A percentile compares a stretch with the other conserved stretches of the same genome.
Evolutionary conservation across 2,329 filamentous ascomycete genomes (phyloP).

Genomic region (Tolypocladium tundrense): DNA sequence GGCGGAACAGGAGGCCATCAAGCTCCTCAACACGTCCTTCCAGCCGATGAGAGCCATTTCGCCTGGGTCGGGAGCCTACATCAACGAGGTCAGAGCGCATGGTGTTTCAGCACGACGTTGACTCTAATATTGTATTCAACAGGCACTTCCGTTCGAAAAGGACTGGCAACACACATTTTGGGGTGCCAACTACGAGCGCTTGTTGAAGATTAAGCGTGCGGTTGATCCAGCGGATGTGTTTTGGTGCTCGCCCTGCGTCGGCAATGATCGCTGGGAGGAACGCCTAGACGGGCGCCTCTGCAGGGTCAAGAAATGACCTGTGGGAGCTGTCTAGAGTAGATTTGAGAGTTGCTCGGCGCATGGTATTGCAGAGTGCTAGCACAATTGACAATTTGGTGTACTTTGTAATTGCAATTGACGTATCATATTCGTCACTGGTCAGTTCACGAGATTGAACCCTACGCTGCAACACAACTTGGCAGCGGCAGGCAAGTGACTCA

Average conservation of each 20-base stretch:
- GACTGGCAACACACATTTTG: conserved; percentile 30
- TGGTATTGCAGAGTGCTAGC: no score
- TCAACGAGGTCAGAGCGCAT: conserved; percentile 29
- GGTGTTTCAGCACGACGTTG: background rate
- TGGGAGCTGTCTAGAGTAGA: background rate
- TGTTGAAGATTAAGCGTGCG: conserved; percentile 31
- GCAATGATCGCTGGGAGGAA: conserved; percentile 29
- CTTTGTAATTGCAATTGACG: no score
- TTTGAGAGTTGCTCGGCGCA: background rate
- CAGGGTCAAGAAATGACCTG: background rate
- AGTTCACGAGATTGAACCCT: no score
- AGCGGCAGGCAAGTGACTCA: no score
- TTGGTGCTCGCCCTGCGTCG: conserved; percentile 37
- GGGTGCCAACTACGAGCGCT: conserved; percentile 32
- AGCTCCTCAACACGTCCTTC: conserved; percentile 15
- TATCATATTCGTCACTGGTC: no score
- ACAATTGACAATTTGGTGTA: no score
- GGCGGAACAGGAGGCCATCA: conserved; percentile 14
- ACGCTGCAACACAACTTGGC: no score
- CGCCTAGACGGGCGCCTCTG: conserved; percentile 14
- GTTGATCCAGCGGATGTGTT: conserved; percentile 38
- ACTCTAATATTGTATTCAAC: fast-evolving
- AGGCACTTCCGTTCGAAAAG: conserved; percentile 25
- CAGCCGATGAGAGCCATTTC: conserved; percentile 27
- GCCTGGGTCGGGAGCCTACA: conserved; percentile 30